Conservation (phyloP, 2,329 filamentous ascomycete genomes). For the Emergomyces pasteurianus region DNA sequence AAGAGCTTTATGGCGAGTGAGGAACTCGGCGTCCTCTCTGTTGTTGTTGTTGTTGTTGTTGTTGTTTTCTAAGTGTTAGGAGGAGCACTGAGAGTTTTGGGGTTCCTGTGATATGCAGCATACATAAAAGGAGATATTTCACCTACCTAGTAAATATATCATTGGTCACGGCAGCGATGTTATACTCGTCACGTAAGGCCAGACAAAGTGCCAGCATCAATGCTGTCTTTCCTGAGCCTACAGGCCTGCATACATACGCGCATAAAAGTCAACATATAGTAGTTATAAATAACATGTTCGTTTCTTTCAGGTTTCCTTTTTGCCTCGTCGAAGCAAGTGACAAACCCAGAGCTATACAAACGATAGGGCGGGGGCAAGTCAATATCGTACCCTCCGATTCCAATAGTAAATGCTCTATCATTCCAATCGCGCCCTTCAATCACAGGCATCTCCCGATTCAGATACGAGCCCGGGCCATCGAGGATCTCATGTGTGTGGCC, state of each 20-base stretch:
- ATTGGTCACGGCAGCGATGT: constrained; percentile 91
- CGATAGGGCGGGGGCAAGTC: neutral
- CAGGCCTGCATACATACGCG: constrained; percentile 48
- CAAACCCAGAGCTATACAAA: neutral
- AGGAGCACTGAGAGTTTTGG: neutral
- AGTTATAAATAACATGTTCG: neutral
- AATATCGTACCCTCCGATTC: constrained; percentile 77
- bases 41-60: constrained; percentile 5
- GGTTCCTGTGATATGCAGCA: neutral
- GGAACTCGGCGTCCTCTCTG: constrained; percentile 91
- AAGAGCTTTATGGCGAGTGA: constrained; percentile 74
- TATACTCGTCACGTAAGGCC: constrained; percentile 66
- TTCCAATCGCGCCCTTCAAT: constrained; percentile 78
- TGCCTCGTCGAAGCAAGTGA: neutral
- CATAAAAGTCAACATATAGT: neutral
- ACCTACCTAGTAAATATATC: constrained; percentile 83
- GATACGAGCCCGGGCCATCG: constrained; percentile 79
- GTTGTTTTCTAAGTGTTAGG: no score
- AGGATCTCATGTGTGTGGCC: constrained; percentile 95
- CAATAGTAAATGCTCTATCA: constrained; percentile 84
- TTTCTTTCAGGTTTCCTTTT: neutral
- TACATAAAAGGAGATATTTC: neutral
- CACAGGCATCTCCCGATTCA: constrained; percentile 86
- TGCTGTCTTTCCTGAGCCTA: constrained; percentile 93
- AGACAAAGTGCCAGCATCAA: constrained; percentile 90